A percentile compares a stretch with the other conserved stretches of the same genome.
Evolutionary conservation across 805 yeast genomes (phyloP).

Genomic region (Pichia phayaonensis): DNA sequence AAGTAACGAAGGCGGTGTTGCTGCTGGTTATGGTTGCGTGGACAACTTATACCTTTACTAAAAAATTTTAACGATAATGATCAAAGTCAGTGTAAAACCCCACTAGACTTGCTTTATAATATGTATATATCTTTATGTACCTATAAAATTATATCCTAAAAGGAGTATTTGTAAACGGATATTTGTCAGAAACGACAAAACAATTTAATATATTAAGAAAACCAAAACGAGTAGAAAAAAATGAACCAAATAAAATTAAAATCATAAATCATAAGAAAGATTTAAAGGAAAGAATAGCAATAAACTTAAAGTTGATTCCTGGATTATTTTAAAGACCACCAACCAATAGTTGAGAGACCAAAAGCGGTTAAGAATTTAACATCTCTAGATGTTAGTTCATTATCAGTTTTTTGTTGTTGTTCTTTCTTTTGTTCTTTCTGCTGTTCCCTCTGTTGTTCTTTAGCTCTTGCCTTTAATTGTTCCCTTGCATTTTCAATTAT

Average conservation of each 20-base stretch:
- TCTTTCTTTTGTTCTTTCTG: slow-evolving; percentile 2
- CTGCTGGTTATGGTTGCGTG: slow-evolving; percentile 97
- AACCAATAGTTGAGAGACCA: slow-evolving; percentile 22
- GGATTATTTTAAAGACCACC: slow-evolving; percentile 27
- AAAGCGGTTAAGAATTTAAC: slow-evolving; percentile 21
- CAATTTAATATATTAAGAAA: background rate
- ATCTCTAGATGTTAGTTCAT: slow-evolving; percentile 13
- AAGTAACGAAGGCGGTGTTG: slow-evolving; percentile 97
- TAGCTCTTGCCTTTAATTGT: slow-evolving; percentile 4
- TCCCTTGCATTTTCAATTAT: slow-evolving; percentile 10
- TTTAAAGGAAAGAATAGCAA: background rate
- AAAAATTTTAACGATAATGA: slow-evolving; percentile 1
- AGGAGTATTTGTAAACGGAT: background rate
- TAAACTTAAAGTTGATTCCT: background rate
- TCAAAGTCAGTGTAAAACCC: background rate
- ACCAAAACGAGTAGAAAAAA: background rate
- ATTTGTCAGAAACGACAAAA: background rate
- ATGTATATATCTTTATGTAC: background rate
- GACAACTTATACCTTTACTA: slow-evolving; percentile 65
- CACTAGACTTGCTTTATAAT: background rate
- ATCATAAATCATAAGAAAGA: background rate
- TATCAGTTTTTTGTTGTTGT: slow-evolving; percentile 1
- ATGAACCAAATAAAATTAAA: background rate
- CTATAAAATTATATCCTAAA: background rate
- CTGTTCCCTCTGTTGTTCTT: slow-evolving; percentile 3